These are phyloP conservation scores for Samsoniella hepiali DNA, from an alignment of 2,329 filamentous ascomycete species.

Conservation along the genomic window DNA sequence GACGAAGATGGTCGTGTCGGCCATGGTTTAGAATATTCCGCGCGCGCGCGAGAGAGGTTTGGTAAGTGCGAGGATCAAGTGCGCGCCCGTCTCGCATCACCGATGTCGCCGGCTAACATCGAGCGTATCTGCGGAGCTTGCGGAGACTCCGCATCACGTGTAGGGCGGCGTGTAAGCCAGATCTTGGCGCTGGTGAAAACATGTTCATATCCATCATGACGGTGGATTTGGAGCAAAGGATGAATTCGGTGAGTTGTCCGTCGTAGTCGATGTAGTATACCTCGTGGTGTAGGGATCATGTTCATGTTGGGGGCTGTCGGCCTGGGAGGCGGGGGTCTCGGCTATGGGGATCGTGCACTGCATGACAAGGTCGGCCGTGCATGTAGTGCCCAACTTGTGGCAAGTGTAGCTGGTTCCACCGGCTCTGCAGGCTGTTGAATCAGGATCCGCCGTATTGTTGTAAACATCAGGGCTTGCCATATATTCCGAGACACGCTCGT, in stretches of 20 bases:
- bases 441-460: no score
- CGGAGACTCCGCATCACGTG: slow-evolving; percentile 16
- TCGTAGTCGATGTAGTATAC: no score
- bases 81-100: not conserved
- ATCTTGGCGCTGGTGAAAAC: not conserved
- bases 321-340: not conserved
- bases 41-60: no score
- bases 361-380: not conserved
- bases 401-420: no score
- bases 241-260: no score
- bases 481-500: no score
- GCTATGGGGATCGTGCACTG: not conserved
- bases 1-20: slow-evolving; percentile 20
- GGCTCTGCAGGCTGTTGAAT: no score
- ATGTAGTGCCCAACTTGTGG: no score
- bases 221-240: not conserved
- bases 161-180: not conserved
- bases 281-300: no score
- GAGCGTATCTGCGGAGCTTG: slow-evolving; percentile 12
- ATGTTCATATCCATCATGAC: not conserved
- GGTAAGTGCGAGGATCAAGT: not conserved
- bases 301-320: no score
- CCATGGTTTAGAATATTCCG: not conserved
- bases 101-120: slow-evolving; percentile 14
- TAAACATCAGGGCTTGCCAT: no score